These are phyloP conservation scores for Paragyromitra xinjiangensis DNA, from an alignment of 495 filamentous ascomycete genomes.

Conservation along the genomic window DNA sequence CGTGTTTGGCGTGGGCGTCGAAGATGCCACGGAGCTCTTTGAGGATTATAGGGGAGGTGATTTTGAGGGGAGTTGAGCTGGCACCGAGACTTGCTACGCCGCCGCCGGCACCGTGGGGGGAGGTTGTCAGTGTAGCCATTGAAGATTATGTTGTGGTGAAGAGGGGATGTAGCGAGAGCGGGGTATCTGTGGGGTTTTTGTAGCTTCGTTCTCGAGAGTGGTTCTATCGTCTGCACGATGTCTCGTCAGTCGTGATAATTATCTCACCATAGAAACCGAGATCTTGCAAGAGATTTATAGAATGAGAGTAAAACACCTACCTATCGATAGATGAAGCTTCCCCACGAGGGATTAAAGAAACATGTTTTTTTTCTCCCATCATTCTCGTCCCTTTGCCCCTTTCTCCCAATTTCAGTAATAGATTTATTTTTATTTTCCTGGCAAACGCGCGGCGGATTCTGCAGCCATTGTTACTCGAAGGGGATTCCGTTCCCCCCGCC, in stretches of 20 bases:
- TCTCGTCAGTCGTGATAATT: not conserved
- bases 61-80: constrained; percentile 34
- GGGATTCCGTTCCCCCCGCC: not conserved
- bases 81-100: constrained; percentile 42
- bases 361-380: not conserved
- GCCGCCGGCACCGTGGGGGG: constrained; percentile 35
- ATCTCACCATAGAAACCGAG: not conserved
- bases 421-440: not conserved
- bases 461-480: not conserved
- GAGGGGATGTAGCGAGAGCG: not conserved
- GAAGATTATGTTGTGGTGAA: not conserved
- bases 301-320: too few species aligned
- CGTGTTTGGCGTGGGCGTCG: constrained; percentile 1
- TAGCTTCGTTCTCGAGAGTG: not conserved
- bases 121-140: constrained; percentile 35
- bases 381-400: not conserved
- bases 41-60: constrained; percentile 39
- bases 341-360: not conserved
- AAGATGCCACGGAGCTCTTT: constrained; percentile 41
- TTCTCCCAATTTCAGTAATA: not conserved
- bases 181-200: constrained; percentile 24
- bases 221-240: not conserved
- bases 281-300: not conserved
- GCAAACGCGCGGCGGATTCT: constrained; percentile 10
- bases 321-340: too few species aligned